Conservation (phyloP, 106 monocot genomes). For the Hemerocallis citrina region DNA sequence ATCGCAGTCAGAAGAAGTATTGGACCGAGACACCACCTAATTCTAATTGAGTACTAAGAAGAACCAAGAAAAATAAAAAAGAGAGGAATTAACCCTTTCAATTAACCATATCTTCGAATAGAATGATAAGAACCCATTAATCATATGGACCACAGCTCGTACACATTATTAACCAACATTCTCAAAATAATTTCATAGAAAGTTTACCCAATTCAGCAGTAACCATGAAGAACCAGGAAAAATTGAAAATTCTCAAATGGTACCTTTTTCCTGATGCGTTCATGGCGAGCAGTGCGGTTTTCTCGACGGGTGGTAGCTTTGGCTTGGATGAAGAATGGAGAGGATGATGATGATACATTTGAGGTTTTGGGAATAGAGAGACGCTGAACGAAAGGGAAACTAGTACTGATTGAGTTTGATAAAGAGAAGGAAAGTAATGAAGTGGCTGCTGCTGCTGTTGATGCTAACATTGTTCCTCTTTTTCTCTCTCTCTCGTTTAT, state of each 20-base stretch:
- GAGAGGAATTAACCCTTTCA: too few relatives aligned
- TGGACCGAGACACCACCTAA: too few relatives aligned
- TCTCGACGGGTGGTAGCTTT: constrained; percentile 55
- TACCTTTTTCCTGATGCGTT: constrained; percentile 92
- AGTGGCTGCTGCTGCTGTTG: not conserved
- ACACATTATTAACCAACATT: too few relatives aligned
- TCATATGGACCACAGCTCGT: too few relatives aligned
- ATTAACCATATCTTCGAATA: too few relatives aligned
- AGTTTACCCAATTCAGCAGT: not conserved
- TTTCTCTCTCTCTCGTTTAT: not conserved
- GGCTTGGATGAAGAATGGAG: constrained; percentile 26
- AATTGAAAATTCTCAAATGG: not conserved
- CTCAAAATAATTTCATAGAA: too few relatives aligned
- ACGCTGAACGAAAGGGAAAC: not conserved
- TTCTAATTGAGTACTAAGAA: too few relatives aligned
- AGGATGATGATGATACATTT: not conserved
- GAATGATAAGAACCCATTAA: too few relatives aligned
- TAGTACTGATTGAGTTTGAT: not conserved
- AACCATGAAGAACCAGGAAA: not conserved
- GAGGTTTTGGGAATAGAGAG: not conserved
- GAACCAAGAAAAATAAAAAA: too few relatives aligned
- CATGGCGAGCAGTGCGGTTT: constrained; percentile 53
- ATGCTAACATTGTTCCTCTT: constrained; percentile 5
- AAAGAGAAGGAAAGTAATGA: not conserved
- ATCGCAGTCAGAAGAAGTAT: too few relatives aligned